Conservation (phyloP, 371 early-diverging fungal genomes). For the Apophysomyces variabilis region DNA sequence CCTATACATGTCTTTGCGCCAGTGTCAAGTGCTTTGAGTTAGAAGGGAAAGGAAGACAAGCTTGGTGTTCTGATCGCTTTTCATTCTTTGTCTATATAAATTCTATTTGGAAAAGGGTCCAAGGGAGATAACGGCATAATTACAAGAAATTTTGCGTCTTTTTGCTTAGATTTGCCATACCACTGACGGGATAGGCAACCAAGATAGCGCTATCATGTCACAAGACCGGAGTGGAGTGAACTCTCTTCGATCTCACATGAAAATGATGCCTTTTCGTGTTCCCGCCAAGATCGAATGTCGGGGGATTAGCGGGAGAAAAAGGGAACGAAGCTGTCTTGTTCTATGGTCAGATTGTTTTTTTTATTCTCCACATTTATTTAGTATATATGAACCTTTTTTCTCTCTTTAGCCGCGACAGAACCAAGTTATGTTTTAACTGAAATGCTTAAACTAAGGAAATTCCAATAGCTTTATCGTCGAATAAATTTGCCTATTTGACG, state of each 20-base stretch:
- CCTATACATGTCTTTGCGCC: background rate
- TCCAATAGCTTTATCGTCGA: too few relatives aligned
- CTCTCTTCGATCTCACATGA: constrained; percentile 6
- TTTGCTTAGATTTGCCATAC: background rate
- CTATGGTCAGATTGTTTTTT: too few relatives aligned
- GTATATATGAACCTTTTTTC: too few relatives aligned
- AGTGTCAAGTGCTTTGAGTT: background rate
- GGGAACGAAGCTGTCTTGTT: too few relatives aligned
- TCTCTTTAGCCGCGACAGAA: too few relatives aligned
- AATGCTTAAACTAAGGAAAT: too few relatives aligned
- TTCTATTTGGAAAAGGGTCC: background rate
- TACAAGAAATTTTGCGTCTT: background rate
- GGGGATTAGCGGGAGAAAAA: background rate
- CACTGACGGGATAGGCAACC: constrained; percentile 2
- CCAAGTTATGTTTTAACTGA: too few relatives aligned
- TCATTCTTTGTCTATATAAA: constrained; percentile 10
- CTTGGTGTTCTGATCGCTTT: background rate
- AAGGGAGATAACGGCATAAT: constrained; percentile 7
- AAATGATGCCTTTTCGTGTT: background rate
- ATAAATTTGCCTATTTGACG: too few relatives aligned
- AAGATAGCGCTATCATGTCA: constrained; percentile 11
- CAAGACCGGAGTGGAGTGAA: constrained; percentile 8
- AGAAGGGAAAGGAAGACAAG: background rate
- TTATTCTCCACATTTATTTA: too few relatives aligned
- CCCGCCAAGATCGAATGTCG: constrained; percentile 6